Evolutionary conservation across 2,329 filamentous ascomycete genomes (phyloP).

Genomic region (Gnomoniopsis sp.): DNA sequence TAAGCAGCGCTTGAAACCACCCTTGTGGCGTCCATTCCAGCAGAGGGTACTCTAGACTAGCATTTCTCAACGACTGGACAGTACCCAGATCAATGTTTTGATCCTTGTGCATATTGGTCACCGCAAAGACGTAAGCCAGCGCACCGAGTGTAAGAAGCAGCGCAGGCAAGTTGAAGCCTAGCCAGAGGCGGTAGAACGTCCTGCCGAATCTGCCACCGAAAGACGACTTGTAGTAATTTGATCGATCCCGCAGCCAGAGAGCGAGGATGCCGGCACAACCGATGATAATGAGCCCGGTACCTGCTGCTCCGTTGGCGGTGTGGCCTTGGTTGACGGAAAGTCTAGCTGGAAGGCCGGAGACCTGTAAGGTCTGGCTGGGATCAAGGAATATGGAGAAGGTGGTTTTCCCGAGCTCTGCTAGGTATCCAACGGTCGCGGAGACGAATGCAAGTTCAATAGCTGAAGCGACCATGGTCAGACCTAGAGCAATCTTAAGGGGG

Average conservation of each 20-base stretch:
- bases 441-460: constrained; percentile 37
- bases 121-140: constrained; percentile 33
- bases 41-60: constrained; percentile 27
- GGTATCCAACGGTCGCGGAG: constrained; percentile 35
- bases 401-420: constrained; percentile 29
- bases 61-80: constrained; percentile 17
- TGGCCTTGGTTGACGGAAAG: constrained; percentile 38
- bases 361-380: constrained; percentile 21
- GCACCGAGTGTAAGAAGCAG: constrained; percentile 33
- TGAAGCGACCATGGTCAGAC: constrained; percentile 33
- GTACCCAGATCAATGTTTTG: constrained; percentile 30
- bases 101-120: constrained; percentile 26
- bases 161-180: constrained; percentile 30
- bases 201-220: constrained; percentile 5
- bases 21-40: constrained; percentile 36
- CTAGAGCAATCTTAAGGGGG: constrained; percentile 24
- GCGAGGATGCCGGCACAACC: constrained; percentile 30
- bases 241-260: constrained; percentile 26
- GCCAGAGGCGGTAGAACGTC: constrained; percentile 32
- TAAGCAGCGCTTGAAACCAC: constrained; percentile 34
- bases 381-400: constrained; percentile 29
- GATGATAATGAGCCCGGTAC: constrained; percentile 33
- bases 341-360: constrained; percentile 28
- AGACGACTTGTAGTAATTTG: constrained; percentile 21
- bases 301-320: constrained; percentile 38